These are phyloP conservation scores for Lanmaoa pseudosensibilis DNA, from an alignment of 768 basidiomycete genomes.

Conservation along the genomic window DNA sequence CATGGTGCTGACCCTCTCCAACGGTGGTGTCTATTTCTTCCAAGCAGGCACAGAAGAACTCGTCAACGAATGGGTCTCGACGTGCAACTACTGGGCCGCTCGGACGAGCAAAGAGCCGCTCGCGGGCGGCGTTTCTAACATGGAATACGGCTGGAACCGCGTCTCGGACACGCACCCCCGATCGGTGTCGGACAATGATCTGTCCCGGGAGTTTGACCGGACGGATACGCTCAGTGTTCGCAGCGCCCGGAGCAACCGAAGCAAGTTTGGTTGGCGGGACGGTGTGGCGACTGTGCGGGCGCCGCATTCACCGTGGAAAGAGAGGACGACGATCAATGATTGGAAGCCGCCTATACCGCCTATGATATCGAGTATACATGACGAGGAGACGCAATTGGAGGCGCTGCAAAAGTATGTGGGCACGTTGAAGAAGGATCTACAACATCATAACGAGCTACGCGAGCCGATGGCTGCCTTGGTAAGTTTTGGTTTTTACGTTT, in stretches of 20 bases:
- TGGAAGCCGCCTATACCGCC: constrained; percentile 93
- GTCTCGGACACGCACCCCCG: constrained; percentile 57
- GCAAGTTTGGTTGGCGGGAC: constrained; percentile 73
- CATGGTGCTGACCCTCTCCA: constrained; percentile 88
- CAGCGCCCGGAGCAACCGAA: constrained; percentile 72
- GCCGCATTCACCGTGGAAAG: constrained; percentile 69
- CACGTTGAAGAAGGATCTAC: constrained; percentile 74
- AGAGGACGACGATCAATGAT: constrained; percentile 80
- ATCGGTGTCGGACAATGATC: constrained; percentile 59
- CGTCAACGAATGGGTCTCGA: constrained; percentile 98
- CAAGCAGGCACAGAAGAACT: constrained; percentile 98
- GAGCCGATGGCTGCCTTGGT: constrained; percentile 83
- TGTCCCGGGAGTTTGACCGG: constrained; percentile 46
- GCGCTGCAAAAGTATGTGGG: constrained; percentile 80
- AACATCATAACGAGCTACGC: constrained; percentile 79
- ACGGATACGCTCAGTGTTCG: constrained; percentile 71
- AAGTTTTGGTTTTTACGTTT: too few relatives aligned
- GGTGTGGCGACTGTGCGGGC: constrained; percentile 63
- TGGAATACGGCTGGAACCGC: constrained; percentile 98
- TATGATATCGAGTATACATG: constrained; percentile 77
- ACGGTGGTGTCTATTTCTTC: constrained; percentile 94
- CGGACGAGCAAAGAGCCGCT: constrained; percentile 93
- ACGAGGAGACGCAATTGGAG: constrained; percentile 92
- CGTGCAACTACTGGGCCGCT: constrained; percentile 99
- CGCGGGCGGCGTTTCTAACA: constrained; percentile 94